A percentile compares a stretch with the other conserved stretches of the same genome.
phyloP scores from a whole-genome alignment of 2,329 filamentous ascomycete genomes.

The Colletotrichum sp. region DNA sequence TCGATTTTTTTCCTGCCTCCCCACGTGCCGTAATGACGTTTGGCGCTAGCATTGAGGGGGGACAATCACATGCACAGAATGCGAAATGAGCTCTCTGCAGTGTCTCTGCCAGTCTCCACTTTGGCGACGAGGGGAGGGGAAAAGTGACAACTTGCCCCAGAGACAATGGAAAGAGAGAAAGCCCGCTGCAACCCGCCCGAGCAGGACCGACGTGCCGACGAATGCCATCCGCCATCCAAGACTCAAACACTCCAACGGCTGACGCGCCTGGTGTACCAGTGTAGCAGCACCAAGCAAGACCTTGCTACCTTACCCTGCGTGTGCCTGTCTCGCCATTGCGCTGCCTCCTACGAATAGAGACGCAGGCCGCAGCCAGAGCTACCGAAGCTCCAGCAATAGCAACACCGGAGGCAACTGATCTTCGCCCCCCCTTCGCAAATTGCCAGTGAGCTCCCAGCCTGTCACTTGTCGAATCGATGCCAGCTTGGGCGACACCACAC shows the following conservation, averaged over 20 bases:
- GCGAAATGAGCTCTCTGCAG: neutral
- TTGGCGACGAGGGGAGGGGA: neutral
- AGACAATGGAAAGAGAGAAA: neutral
- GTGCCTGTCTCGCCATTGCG: neutral
- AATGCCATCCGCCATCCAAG: neutral
- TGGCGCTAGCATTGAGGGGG: neutral
- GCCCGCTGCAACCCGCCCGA: neutral
- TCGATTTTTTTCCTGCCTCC: neutral
- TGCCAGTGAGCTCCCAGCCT: neutral
- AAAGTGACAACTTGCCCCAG: neutral
- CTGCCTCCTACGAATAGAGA: neutral
- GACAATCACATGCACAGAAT: slow-evolving; percentile 1
- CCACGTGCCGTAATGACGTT: slow-evolving; percentile 13
- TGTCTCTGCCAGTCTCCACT: neutral
- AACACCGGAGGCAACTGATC: neutral
- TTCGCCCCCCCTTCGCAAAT: neutral
- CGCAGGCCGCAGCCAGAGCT: neutral
- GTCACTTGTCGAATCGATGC: neutral
- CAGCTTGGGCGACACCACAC: slow-evolving; percentile 1
- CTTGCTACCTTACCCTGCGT: neutral
- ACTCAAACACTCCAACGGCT: neutral
- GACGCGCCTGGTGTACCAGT: slow-evolving; percentile 3
- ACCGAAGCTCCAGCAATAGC: neutral
- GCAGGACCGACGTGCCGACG: neutral
- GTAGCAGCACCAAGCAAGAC: slow-evolving; percentile 2